Evolutionary conservation across 768 basidiomycete species (phyloP).

Genomic region (Gloeopeniophorella convolvens): DNA sequence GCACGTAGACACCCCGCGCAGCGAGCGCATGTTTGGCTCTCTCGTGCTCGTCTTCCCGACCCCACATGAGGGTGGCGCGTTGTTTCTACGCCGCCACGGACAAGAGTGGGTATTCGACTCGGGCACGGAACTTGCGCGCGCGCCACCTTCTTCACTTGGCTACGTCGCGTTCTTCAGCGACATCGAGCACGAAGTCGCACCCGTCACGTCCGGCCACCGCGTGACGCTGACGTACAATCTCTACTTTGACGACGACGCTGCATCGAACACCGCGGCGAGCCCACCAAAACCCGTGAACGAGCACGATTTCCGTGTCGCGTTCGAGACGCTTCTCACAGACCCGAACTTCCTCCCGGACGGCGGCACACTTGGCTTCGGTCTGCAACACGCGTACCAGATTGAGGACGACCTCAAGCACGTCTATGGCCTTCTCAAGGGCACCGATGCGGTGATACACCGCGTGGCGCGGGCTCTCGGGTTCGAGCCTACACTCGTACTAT

Average conservation of each 20-base stretch:
- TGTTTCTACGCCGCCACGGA: conserved; percentile 31
- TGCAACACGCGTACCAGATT: conserved; percentile 34
- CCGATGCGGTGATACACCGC: neutral
- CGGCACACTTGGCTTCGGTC: conserved; percentile 36
- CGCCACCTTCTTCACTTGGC: conserved; percentile 23
- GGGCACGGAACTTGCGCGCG: conserved; percentile 21
- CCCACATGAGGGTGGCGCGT: conserved; percentile 38
- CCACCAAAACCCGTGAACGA: conserved; percentile 4
- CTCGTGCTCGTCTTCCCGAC: conserved; percentile 47
- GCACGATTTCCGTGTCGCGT: conserved; percentile 12
- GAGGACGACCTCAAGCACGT: neutral
- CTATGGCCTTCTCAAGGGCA: conserved; percentile 4
- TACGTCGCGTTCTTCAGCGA: conserved; percentile 41
- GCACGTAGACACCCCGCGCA: conserved; percentile 43
- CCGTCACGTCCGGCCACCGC: conserved; percentile 36
- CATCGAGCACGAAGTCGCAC: conserved; percentile 40
- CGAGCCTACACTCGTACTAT: conserved; percentile 1
- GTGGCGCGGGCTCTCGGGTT: neutral
- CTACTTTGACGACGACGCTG: conserved; percentile 21
- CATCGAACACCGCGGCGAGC: neutral
- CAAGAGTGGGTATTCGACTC: conserved; percentile 36
- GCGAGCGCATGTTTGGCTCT: conserved; percentile 43
- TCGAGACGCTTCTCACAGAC: conserved; percentile 29
- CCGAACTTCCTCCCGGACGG: conserved; percentile 33
- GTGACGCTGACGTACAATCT: conserved; percentile 43